Evolutionary conservation across 306 rosid genomes (phyloP), one percentile per base, ranked within the genome.

Genomic region (Elaeagnus macrophylla): DNA sequence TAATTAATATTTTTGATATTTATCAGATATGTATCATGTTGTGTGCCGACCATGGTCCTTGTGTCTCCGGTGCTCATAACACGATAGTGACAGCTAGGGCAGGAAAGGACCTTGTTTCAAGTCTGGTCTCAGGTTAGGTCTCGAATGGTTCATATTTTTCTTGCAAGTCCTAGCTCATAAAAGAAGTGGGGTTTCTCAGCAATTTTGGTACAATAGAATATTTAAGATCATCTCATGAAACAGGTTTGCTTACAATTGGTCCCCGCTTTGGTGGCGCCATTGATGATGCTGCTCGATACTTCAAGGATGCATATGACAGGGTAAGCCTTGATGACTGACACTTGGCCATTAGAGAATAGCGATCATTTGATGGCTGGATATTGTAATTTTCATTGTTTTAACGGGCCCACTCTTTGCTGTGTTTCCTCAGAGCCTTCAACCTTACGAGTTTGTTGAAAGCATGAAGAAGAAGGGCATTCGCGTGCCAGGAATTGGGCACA

Each of bases 191-290:
- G 62, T 8, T 54, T 53, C 19, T 65, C 4, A 48, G 64, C 51
- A 15, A 43, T 51, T 19, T 3, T 50, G 37, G 57, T 19, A 43
- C 57, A 16, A 58, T 38, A 18, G 72, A 65, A 59, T 45, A 57
- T 51, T 70, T 48, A 70, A 65, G 44, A 78, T 53, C 60, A 49
- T 37, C 61, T 80, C 61, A 61, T 82, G 72, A 54, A 76, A 68
- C 77, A 93, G 99, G 96, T 78, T 83, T 93, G 81, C 96, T 93
- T 66, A 93, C 99, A 43, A 93, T 88, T 60, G 99, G 99, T 70
- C 99, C 99, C 25, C 99, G 95, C 61, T 93, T 93, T 70, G 99
- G 99, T 52, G 99, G 99, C 75, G 99, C 99, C 69, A 74, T 93
- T 65, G 96, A 93, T 65, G 99, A 93, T 62, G 99, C 99, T 70